Evolutionary conservation across 371 early-diverging fungal genomes (phyloP).

Genomic region (Rhizopus stolonifer): DNA sequence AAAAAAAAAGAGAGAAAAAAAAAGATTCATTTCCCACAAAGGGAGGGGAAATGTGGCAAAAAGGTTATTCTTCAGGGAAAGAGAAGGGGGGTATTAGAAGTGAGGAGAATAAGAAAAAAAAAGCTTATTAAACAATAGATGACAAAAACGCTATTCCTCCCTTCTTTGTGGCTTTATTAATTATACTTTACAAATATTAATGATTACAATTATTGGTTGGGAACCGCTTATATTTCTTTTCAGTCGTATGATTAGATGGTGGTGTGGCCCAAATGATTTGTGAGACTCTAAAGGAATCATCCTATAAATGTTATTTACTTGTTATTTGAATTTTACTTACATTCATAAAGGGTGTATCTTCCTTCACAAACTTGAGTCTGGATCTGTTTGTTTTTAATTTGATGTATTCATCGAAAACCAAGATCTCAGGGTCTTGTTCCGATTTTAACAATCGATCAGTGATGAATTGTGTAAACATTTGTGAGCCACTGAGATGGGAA

Average conservation of each 20-base stretch:
- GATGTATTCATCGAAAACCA: slow-evolving; percentile 81
- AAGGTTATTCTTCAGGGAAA: slow-evolving; percentile 8
- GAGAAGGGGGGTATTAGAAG: not conserved
- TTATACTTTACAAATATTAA: not conserved
- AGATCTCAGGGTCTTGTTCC: slow-evolving; percentile 67
- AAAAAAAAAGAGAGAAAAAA: no score
- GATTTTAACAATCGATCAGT: slow-evolving; percentile 70
- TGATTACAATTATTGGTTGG: slow-evolving; percentile 25
- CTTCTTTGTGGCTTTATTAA: no score
- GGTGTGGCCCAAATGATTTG: slow-evolving; percentile 50
- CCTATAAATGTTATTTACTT: slow-evolving; percentile 13
- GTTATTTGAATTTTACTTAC: slow-evolving; percentile 28
- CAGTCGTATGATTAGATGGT: slow-evolving; percentile 20
- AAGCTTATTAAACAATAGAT: no score
- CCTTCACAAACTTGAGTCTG: slow-evolving; percentile 72
- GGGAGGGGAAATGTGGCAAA: not conserved
- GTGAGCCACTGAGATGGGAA: slow-evolving; percentile 64
- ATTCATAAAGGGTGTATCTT: slow-evolving; percentile 77
- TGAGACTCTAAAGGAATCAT: slow-evolving; percentile 43
- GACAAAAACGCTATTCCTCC: no score
- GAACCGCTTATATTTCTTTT: slow-evolving; percentile 32
- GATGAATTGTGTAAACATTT: slow-evolving; percentile 82
- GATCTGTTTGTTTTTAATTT: slow-evolving; percentile 81
- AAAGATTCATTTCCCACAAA: no score
- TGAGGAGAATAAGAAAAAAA: not conserved